phyloP scores from a whole-genome alignment of 2,329 filamentous ascomycete genomes.

The Talaromyces rugulosus region DNA sequence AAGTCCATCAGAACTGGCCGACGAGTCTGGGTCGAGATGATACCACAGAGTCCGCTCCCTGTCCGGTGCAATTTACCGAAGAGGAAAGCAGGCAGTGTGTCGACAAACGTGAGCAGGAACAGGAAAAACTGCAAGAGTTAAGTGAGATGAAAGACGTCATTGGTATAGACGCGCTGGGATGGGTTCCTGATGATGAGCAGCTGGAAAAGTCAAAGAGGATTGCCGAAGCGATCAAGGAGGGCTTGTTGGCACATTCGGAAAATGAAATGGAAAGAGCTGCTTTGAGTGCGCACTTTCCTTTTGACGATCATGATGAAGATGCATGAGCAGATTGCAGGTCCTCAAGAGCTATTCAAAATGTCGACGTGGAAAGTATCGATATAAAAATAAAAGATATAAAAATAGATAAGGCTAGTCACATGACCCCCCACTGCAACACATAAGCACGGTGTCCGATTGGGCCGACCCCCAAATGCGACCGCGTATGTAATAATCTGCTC shows the following conservation, averaged over 20 bases:
- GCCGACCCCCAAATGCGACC: not conserved
- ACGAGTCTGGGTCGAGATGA: conserved; percentile 4
- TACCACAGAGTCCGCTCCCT: not conserved
- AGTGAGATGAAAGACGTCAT: conserved; percentile 1
- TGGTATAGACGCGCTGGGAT: conserved; percentile 13
- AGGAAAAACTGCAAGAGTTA: not conserved
- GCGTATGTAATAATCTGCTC: conserved; percentile 11
- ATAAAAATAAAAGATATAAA: not conserved
- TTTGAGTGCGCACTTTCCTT: not conserved
- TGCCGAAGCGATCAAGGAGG: not conserved
- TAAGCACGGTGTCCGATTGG: not conserved
- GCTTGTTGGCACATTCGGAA: not conserved
- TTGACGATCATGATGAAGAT: not conserved
- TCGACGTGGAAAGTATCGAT: too few relatives aligned
- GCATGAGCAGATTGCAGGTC: not conserved
- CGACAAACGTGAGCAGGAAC: not conserved
- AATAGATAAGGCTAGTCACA: not conserved
- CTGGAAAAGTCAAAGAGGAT: not conserved
- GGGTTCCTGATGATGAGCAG: conserved; percentile 12
- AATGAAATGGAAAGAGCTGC: not conserved
- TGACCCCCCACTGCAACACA: not conserved
- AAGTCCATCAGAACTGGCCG: conserved; percentile 19
- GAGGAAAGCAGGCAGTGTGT: not conserved
- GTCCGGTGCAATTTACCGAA: conserved; percentile 2
- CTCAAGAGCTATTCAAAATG: too few relatives aligned